A percentile compares a stretch with the other conserved stretches of the same genome.
Evolutionary conservation across 2,329 filamentous ascomycete species (phyloP).

Genomic region (Alternaria brassicicola): DNA sequence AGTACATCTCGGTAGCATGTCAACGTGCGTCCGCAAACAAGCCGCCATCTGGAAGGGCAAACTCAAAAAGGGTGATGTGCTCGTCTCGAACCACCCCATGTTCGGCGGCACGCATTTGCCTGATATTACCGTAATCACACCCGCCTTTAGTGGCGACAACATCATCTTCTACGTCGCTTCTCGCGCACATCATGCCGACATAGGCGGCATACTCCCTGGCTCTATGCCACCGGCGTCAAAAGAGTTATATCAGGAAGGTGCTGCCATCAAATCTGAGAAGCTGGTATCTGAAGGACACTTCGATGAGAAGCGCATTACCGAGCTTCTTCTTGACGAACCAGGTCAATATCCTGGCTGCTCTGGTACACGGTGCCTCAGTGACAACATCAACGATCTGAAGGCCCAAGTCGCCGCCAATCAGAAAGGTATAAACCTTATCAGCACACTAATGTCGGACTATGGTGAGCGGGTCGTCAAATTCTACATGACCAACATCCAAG

Average conservation of each 20-base stretch:
- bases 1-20: slow-evolving; percentile 83
- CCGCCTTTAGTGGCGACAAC: slow-evolving; percentile 74
- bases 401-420: slow-evolving; percentile 87
- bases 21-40: slow-evolving; percentile 80
- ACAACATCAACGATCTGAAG: slow-evolving; percentile 86
- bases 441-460: slow-evolving; percentile 76
- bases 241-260: slow-evolving; percentile 63
- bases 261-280: slow-evolving; percentile 64
- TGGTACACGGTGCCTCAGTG: slow-evolving; percentile 77
- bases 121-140: slow-evolving; percentile 81
- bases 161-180: slow-evolving; percentile 85
- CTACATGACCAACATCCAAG: slow-evolving; percentile 83
- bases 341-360: slow-evolving; percentile 76
- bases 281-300: slow-evolving; percentile 78
- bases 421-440: slow-evolving; percentile 81
- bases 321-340: slow-evolving; percentile 74
- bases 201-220: slow-evolving; percentile 80
- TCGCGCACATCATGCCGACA: slow-evolving; percentile 81
- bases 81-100: slow-evolving; percentile 84
- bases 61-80: slow-evolving; percentile 77
- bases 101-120: slow-evolving; percentile 84
- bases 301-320: slow-evolving; percentile 75
- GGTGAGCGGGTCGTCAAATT: slow-evolving; percentile 77
- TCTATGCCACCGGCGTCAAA: slow-evolving; percentile 81
- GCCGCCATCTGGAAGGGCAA: slow-evolving; percentile 81